Evolutionary conservation across 139 green algal species (phyloP), one percentile per base, ranked within the genome.

Genomic region (Diplosphaera chodatii): DNA sequence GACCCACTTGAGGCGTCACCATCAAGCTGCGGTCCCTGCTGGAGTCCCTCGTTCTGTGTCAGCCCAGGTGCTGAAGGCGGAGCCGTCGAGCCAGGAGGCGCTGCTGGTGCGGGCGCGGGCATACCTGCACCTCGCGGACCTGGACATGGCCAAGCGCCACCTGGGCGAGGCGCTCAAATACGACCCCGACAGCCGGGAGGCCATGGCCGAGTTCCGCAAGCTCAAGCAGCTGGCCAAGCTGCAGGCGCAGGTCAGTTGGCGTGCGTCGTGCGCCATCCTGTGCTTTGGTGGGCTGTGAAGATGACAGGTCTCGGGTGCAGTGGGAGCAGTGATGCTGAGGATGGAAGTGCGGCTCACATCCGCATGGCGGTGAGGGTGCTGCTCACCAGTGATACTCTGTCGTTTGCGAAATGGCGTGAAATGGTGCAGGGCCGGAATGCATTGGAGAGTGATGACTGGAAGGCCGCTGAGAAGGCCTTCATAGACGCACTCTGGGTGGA

Each of bases 151-250:
- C 56, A 78, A 74, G 41, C 66, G 73, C 34, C 73, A 78, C 66
- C 74, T 78, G 56, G 56, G 69, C 4, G 85, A 90, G 74, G 85
- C 79, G 1, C 79, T 91, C n/a, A 88, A 87, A 71, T 86, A 80
- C 41, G 83, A 89, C 70, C 85, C 85, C 0, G 85, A 91, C 48
- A 73, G 84, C 74, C 31, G 27, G 16, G 55, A 40, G 0, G 81
- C 76, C 4, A 71, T 79, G 18, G 78, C 69, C 13, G 74, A 71
- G n/a, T 91, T 89, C 75, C 81, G 80, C 68, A 88, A 85, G 78
- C 73, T 90, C 32, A 88, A 88, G 65, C 77, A 80, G 25, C 77
- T 86, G 6, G 82, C 85, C 55, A 89, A 86, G 79, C 29, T 65
- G 32, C 40, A 73, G n/a, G 64, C 69, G 0, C 32, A 74, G 70